phyloP scores from a whole-genome alignment of 148 eudicot species.

The Gaultheria prostrata region DNA sequence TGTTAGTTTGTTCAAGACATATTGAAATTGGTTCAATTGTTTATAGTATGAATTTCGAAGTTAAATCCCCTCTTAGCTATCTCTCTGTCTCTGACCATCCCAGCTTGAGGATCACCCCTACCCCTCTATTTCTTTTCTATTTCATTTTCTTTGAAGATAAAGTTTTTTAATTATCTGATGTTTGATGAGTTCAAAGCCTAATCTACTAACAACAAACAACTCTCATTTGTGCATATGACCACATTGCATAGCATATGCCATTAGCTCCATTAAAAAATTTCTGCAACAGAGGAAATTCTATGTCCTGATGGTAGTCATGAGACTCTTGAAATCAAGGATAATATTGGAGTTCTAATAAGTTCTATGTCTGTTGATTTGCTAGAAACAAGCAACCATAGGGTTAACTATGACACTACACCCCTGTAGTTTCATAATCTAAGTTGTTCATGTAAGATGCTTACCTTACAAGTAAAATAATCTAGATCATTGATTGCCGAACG shows the following conservation, averaged over 20 bases:
- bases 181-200: neutral
- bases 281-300: neutral
- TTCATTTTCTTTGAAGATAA: neutral
- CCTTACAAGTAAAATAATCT: no score
- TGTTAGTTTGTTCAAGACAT: no score
- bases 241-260: neutral
- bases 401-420: no score
- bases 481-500: no score
- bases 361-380: neutral
- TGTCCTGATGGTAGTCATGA: neutral
- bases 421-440: no score
- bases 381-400: neutral
- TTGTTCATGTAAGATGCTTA: no score
- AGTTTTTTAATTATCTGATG: neutral
- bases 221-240: no score
- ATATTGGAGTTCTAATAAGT: neutral
- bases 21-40: no score
- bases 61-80: no score
- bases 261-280: neutral
- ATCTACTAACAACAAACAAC: no score
- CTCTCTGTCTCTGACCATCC: neutral
- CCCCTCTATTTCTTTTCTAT: no score
- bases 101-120: neutral
- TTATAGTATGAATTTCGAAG: no score
- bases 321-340: neutral